phyloP scores from a whole-genome alignment of 768 basidiomycete genomes.

The Candolleomyces efflorescens region DNA sequence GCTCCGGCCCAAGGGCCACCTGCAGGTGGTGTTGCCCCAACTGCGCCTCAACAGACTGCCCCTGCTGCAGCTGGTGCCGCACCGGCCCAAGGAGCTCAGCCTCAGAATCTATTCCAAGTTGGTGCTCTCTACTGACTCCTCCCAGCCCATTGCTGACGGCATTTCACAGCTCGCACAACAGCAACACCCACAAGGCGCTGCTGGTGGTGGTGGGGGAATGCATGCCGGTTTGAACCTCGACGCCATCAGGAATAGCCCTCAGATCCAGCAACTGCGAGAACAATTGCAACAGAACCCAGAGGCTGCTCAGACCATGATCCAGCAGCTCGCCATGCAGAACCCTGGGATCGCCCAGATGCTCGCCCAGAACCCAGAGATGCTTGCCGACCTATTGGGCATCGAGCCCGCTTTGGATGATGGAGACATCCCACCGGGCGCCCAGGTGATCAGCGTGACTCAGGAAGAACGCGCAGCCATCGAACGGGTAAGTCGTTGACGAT shows the following conservation, averaged over 20 bases:
- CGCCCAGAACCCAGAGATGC: slow-evolving; percentile 64
- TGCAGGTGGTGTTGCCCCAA: slow-evolving; percentile 13
- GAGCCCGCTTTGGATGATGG: slow-evolving; percentile 36
- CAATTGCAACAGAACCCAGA: slow-evolving; percentile 74
- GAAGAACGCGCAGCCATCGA: slow-evolving; percentile 89
- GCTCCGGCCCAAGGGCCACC: slow-evolving; percentile 19
- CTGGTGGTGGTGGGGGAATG: slow-evolving; percentile 23
- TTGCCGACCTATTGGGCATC: slow-evolving; percentile 60
- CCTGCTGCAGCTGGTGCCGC: slow-evolving; percentile 28
- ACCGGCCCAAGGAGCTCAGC: slow-evolving; percentile 41
- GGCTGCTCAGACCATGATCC: slow-evolving; percentile 72
- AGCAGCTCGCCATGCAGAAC: slow-evolving; percentile 73
- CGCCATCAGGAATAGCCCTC: slow-evolving; percentile 56
- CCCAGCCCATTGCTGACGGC: background rate
- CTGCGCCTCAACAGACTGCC: slow-evolving; percentile 30
- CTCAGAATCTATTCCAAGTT: slow-evolving; percentile 88
- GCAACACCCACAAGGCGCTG: slow-evolving; percentile 48
- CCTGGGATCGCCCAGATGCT: slow-evolving; percentile 71
- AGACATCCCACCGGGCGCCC: slow-evolving; percentile 46
- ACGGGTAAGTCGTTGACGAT: slow-evolving; percentile 55
- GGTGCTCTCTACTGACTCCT: slow-evolving; percentile 11
- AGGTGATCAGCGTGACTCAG: slow-evolving; percentile 72
- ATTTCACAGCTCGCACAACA: slow-evolving; percentile 65
- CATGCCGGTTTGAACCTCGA: slow-evolving; percentile 41
- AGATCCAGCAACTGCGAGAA: slow-evolving; percentile 70